Percentiles rank a stretch among this genome's conserved stretches.
These are phyloP conservation scores for Dimocarpus longan DNA, from an alignment of 345 rosid species.

Conservation along the genomic window DNA sequence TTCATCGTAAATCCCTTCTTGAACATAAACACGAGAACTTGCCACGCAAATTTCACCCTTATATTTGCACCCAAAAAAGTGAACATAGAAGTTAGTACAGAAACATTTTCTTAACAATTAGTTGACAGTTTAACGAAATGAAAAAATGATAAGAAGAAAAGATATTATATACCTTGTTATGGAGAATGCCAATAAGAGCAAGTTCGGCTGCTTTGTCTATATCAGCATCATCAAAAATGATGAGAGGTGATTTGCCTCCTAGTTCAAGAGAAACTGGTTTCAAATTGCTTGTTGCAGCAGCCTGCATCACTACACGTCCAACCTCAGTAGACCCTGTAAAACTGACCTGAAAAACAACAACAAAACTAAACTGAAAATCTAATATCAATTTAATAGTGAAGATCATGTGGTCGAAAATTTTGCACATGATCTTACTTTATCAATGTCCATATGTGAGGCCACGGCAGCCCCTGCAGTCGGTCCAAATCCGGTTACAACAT, in stretches of 20 bases:
- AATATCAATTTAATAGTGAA: background rate
- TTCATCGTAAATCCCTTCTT: slow-evolving; percentile 73
- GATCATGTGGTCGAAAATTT: background rate
- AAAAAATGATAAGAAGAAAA: background rate
- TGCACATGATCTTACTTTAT: slow-evolving; percentile 43
- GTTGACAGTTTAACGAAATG: background rate
- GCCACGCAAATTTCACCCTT: slow-evolving; percentile 83
- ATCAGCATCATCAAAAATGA: slow-evolving; percentile 82
- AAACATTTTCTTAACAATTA: background rate
- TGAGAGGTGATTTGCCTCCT: slow-evolving; percentile 86
- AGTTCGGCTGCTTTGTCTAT: slow-evolving; percentile 55
- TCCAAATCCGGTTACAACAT: slow-evolving; percentile 78
- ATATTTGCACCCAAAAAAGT: background rate
- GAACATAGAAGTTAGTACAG: too few relatives aligned
- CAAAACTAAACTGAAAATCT: background rate
- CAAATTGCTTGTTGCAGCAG: slow-evolving; percentile 77
- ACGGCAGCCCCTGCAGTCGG: slow-evolving; percentile 81
- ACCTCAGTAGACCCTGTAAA: slow-evolving; percentile 90
- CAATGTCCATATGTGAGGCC: slow-evolving; percentile 77
- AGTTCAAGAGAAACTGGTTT: slow-evolving; percentile 72
- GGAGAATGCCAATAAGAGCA: slow-evolving; percentile 50
- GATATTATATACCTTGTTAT: slow-evolving; percentile 50
- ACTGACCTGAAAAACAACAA: slow-evolving; percentile 45
- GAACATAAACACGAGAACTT: slow-evolving; percentile 78
- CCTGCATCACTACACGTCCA: slow-evolving; percentile 71